Evolutionary conservation across 2,329 filamentous ascomycete genomes (phyloP), one percentile per base, ranked within the genome.

Genomic region (Cladosporium sp.): DNA sequence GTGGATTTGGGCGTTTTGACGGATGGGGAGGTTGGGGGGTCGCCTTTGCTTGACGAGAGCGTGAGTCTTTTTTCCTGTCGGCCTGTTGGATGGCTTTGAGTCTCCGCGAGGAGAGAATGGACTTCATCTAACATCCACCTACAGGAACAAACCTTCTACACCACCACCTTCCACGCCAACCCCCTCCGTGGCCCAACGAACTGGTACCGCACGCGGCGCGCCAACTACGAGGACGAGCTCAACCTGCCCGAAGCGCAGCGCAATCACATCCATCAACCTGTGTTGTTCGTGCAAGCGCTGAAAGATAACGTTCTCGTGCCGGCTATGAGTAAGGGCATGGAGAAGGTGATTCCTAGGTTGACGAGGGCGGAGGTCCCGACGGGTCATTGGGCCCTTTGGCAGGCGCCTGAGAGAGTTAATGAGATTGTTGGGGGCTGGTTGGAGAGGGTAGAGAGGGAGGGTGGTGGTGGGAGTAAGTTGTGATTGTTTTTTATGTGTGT

Each of bases 341-440:
- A 83, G 16, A 72, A 75, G 56, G 71, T 73, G 55, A 81, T 92
- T 53, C 78, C 79, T 2, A 76, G 81, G 40, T 68, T 94, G 61
- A 85, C 79, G 7, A 75, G 77, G 53, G 76, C 71, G 7, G 80
- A 86, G 64, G 84, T 95, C 49, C 69, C 83, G 30, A 78, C 85
- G 0, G 74, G 77, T 15, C 93, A 97, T 69, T 97, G 92, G 92
- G 87, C 85, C 39, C 70, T 95, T 64, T 84, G 82, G 74, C 81
- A 95, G 73, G 80, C 79, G 55, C 77, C 85, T 0, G 78, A 76
- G 18, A 80, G 85, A 59, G 80, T 88, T 3, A 96, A 96, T 67
- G 66, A 64, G 43, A 72, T 83, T 53, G 75, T 95, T 58, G 75
- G 72, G 50, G 74, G 78, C 51, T 95, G 90, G 79, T 57, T 94